Evolutionary conservation across 106 monocot genomes (phyloP).

Genomic region (Dioscorea dumetorum): DNA sequence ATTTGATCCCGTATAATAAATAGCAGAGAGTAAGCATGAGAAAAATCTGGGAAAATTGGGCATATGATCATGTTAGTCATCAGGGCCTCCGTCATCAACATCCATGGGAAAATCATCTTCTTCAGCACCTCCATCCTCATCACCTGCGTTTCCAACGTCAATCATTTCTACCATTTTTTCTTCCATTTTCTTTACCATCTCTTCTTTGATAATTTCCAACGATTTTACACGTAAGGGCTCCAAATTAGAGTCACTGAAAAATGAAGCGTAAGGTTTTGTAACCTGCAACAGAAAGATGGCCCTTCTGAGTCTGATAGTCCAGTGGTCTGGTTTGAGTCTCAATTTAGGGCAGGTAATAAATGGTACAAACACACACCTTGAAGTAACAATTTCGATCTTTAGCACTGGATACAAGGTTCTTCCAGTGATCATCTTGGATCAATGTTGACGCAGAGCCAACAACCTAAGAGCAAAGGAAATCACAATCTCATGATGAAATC

Average conservation of each 20-base stretch:
- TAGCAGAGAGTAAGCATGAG: too few relatives aligned
- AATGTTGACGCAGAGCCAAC: slow-evolving; percentile 88
- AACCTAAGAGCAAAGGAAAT: slow-evolving; percentile 36
- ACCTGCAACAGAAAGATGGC: slow-evolving; percentile 32
- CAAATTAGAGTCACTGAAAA: slow-evolving; percentile 65
- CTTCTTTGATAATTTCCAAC: neutral
- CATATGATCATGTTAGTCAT: slow-evolving; percentile 15
- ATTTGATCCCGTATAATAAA: too few relatives aligned
- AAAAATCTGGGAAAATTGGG: too few relatives aligned
- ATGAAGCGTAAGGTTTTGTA: slow-evolving; percentile 59
- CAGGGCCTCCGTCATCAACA: slow-evolving; percentile 30
- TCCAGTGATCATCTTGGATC: slow-evolving; percentile 86
- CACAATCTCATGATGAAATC: neutral
- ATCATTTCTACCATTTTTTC: slow-evolving; percentile 6
- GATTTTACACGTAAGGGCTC: slow-evolving; percentile 23
- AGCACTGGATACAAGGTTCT: slow-evolving; percentile 62
- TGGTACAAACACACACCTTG: slow-evolving; percentile 31
- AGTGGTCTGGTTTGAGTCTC: too few relatives aligned
- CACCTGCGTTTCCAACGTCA: slow-evolving; percentile 7
- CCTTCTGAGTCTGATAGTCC: too few relatives aligned
- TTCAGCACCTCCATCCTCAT: slow-evolving; percentile 3
- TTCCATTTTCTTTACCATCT: slow-evolving; percentile 16
- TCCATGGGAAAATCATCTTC: slow-evolving; percentile 39
- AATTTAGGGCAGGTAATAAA: neutral
- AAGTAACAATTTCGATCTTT: slow-evolving; percentile 63